Evolutionary conservation across 257 asterid genomes (phyloP).

Genomic region (Agastache rugosa): DNA sequence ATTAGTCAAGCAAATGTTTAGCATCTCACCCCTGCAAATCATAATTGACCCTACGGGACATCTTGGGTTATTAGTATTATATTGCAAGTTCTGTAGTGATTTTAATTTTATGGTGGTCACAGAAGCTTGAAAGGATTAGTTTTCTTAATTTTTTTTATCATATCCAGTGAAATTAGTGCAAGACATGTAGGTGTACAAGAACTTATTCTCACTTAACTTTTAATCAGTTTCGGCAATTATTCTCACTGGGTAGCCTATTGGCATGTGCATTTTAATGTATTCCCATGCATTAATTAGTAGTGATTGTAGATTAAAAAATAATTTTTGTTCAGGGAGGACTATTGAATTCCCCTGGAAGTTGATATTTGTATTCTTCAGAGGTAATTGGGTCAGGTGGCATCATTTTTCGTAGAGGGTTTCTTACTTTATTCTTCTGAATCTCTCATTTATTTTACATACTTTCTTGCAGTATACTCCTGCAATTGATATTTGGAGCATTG

Average conservation of each 20-base stretch:
- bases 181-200: slow-evolving; percentile 13
- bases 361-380: slow-evolving; percentile 76
- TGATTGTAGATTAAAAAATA: slow-evolving; percentile 72
- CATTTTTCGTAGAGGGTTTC: slow-evolving; percentile 39
- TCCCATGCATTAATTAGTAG: slow-evolving; percentile 49
- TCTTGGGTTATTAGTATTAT: neutral
- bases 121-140: slow-evolving; percentile 19
- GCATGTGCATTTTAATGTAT: slow-evolving; percentile 35
- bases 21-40: slow-evolving; percentile 8
- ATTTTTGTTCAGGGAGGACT: slow-evolving; percentile 90
- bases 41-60: slow-evolving; percentile 6
- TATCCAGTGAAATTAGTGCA: slow-evolving; percentile 11
- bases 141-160: slow-evolving; percentile 19
- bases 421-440: slow-evolving; percentile 26
- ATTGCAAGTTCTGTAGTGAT: slow-evolving; percentile 10
- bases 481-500: slow-evolving; percentile 89
- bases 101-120: neutral
- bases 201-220: slow-evolving; percentile 18
- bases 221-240: slow-evolving; percentile 13
- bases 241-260: slow-evolving; percentile 18
- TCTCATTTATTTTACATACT: slow-evolving; percentile 35
- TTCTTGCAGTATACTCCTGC: slow-evolving; percentile 90
- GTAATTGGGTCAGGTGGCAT: slow-evolving; percentile 71
- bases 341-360: slow-evolving; percentile 94
- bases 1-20: neutral